phyloP scores from a whole-genome alignment of 176 grass and related monocot species.

The Oryza brachyantha region DNA sequence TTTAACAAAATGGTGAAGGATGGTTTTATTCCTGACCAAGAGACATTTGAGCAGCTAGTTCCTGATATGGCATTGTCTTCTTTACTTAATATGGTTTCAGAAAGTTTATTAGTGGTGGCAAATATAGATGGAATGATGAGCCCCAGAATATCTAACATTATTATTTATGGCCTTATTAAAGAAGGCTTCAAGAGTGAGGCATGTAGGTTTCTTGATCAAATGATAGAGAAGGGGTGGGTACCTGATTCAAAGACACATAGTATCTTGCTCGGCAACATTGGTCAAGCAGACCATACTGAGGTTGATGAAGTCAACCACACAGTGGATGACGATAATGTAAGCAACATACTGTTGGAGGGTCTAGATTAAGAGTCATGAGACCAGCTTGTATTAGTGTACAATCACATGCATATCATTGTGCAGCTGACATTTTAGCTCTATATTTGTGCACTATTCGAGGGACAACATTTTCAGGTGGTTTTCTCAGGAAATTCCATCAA shows the following conservation, averaged over 20 bases:
- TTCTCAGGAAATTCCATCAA: neutral
- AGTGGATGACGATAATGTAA: constrained; percentile 39
- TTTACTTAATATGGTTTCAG: constrained; percentile 44
- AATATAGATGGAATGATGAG: constrained; percentile 25
- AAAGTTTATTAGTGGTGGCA: constrained; percentile 47
- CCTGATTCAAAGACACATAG: constrained; percentile 60
- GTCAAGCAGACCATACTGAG: constrained; percentile 17
- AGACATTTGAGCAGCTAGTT: constrained; percentile 52
- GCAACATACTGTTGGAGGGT: constrained; percentile 57
- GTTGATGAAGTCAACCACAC: constrained; percentile 17
- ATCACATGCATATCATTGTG: neutral
- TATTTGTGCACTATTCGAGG: neutral
- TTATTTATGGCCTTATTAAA: constrained; percentile 60
- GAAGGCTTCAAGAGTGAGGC: constrained; percentile 54
- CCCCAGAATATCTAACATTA: constrained; percentile 50
- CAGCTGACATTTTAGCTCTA: neutral
- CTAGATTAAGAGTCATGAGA: constrained; percentile 29
- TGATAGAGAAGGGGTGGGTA: constrained; percentile 64
- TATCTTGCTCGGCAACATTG: constrained; percentile 36
- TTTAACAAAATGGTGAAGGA: constrained; percentile 63
- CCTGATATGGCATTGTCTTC: constrained; percentile 39
- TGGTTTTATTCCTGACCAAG: constrained; percentile 45
- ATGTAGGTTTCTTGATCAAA: constrained; percentile 61
- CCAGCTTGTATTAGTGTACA: neutral
- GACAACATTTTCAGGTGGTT: neutral